phyloP scores from a whole-genome alignment of 2,329 filamentous ascomycete species.

The Beauveria sp. region DNA sequence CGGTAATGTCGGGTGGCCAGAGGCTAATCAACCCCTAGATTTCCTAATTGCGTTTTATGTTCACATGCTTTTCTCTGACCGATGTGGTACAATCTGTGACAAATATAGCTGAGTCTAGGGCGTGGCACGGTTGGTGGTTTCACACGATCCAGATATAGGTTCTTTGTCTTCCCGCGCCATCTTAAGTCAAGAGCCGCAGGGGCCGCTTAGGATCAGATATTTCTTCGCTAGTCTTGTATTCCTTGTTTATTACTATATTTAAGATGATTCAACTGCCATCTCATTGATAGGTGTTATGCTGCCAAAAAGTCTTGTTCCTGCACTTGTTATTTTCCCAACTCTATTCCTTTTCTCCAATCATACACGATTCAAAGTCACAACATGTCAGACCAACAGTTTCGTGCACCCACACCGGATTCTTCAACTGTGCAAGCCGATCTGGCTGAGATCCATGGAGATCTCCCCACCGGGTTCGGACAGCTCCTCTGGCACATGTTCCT shows the following conservation, averaged over 20 bases:
- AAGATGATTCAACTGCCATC: not conserved
- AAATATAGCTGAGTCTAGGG: not conserved
- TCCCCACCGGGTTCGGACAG: constrained; percentile 21
- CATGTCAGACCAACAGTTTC: not conserved
- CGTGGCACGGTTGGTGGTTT: not conserved
- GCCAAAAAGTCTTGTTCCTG: not conserved
- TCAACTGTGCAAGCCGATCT: not conserved
- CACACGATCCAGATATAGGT: constrained; percentile 4
- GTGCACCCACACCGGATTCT: not conserved
- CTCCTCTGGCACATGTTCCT: constrained; percentile 27
- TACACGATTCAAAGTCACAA: not conserved
- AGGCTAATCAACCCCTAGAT: not conserved
- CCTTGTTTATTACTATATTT: not conserved
- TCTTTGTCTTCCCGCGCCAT: not conserved
- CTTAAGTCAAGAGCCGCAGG: not conserved
- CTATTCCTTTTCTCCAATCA: not conserved
- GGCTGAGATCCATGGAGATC: constrained; percentile 23
- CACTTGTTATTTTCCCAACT: not conserved
- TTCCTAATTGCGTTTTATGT: not conserved
- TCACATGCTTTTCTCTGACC: not conserved
- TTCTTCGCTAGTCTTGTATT: not conserved
- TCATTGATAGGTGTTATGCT: not conserved
- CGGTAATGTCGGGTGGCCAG: not conserved
- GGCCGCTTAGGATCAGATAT: not conserved
- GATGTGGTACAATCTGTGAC: not conserved